Evolutionary conservation across 805 yeast species (phyloP).

Genomic region (Candida peoriensis): DNA sequence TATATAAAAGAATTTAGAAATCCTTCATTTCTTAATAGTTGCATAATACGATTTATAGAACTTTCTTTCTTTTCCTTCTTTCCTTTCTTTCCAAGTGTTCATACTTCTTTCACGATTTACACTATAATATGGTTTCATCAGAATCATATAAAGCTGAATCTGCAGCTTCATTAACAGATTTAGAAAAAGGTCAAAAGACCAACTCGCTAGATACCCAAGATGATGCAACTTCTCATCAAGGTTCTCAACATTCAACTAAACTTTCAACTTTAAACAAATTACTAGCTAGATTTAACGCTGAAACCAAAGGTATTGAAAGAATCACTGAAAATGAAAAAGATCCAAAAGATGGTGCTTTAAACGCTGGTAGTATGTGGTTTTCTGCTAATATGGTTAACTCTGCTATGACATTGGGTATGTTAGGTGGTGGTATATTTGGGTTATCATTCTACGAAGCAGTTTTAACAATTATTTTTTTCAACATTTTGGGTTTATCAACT

Average conservation of each 20-base stretch:
- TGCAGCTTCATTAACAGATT: constrained; percentile 6
- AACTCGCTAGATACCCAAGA: constrained; percentile 13
- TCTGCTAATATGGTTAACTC: constrained; percentile 87
- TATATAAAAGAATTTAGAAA: no score
- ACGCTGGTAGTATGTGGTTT: constrained; percentile 85
- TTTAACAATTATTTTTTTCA: constrained; percentile 65
- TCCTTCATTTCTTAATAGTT: no score
- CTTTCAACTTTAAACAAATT: constrained; percentile 18
- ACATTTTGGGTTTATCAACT: constrained; percentile 62
- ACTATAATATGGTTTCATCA: no score
- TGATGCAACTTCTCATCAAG: constrained; percentile 15
- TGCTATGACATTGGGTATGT: constrained; percentile 70
- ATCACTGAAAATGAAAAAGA: constrained; percentile 74
- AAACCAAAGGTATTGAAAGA: constrained; percentile 74
- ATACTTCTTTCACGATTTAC: not conserved
- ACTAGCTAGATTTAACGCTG: constrained; percentile 33
- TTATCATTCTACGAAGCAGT: constrained; percentile 71
- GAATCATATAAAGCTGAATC: no score
- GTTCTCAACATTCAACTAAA: constrained; percentile 12
- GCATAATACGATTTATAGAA: no score
- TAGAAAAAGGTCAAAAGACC: constrained; percentile 16
- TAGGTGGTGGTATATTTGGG: constrained; percentile 58
- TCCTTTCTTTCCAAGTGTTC: not conserved
- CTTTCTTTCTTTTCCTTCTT: constrained; percentile 45
- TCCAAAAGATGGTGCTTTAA: constrained; percentile 51